Evolutionary conservation across 768 basidiomycete genomes (phyloP).

Genomic region (Russula brevipes): DNA sequence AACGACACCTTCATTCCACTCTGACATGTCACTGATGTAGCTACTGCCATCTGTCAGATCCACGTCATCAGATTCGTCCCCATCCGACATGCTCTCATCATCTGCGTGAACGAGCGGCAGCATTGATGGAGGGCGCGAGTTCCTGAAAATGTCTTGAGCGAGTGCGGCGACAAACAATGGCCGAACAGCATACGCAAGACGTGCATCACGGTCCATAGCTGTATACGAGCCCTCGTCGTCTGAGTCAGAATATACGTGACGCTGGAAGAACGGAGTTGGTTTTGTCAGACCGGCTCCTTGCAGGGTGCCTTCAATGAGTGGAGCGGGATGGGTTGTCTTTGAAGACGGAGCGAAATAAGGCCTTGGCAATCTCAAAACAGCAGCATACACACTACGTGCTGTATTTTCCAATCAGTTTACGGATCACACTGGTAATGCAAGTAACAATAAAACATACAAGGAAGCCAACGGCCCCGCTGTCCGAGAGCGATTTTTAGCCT

Average conservation of each 20-base stretch:
- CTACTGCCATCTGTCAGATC: slow-evolving; percentile 53
- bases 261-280: slow-evolving; percentile 17
- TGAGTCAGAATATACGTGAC: slow-evolving; percentile 46
- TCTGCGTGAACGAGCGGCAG: slow-evolving; percentile 37
- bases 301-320: not conserved
- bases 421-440: not conserved
- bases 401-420: not conserved
- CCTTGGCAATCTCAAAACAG: slow-evolving; percentile 16
- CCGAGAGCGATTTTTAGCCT: slow-evolving; percentile 40
- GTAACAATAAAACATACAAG: not conserved
- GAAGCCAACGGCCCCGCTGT: not conserved
- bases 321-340: not conserved
- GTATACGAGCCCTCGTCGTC: slow-evolving; percentile 59
- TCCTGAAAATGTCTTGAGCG: slow-evolving; percentile 33
- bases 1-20: slow-evolving; percentile 45
- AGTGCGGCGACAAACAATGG: slow-evolving; percentile 1
- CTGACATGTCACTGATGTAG: slow-evolving; percentile 39
- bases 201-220: slow-evolving; percentile 65
- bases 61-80: slow-evolving; percentile 76
- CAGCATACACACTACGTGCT: slow-evolving; percentile 10
- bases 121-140: slow-evolving; percentile 46
- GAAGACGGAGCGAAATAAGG: not conserved
- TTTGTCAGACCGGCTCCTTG: slow-evolving; percentile 1
- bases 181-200: slow-evolving; percentile 51
- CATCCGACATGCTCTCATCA: slow-evolving; percentile 52